Evolutionary conservation across 2,329 filamentous ascomycete species (phyloP), one percentile per base, ranked within the genome.

Genomic region (Diaporthe sp.): DNA sequence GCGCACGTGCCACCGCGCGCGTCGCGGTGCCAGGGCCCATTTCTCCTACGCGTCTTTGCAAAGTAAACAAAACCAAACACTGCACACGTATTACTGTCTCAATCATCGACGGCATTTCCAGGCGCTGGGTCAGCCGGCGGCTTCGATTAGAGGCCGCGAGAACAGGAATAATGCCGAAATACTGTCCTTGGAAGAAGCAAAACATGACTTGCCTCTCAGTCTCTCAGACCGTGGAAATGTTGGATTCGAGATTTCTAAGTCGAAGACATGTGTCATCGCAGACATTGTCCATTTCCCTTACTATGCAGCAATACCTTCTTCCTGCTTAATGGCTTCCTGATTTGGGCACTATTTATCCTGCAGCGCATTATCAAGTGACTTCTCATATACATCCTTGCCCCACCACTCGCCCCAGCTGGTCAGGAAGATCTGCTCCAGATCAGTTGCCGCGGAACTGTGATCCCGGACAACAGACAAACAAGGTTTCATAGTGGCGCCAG

Each of bases 381-480:
- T 80, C 17, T 78, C 82, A 70, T 86, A 86, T 2, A 86, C 82
- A 5, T 85, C 82, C 79, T 85, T 88, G 17, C 82, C 79, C 88
- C 88, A 90, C 88, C 88, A 90, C 82, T 90, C 88, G 2, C 88
- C 88, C 88, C 88, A 90, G 78, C 88, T 89, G 0, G 88, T 90
- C 60, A 90, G 78, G 80, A 90, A 90, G 73, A 90, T 88, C 70
- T 85, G 85, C 28, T 90, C 86, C 0, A 85, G 86, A 49, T 90
- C 87, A 37, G 86, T 34, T 34, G 34, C 34, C 34, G 34, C 9
- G 34, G 34, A 34, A 34, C 39, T 42, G 39, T 15, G 39, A 42
- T 42, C 12, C 12, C 39, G 39, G 39, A 42, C 39, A 42, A 15
- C 39, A 42, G 39, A 42, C 4, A 15, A 42, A 13, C 39, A 42